Evolutionary conservation across 169 alveolate species (phyloP), one percentile per base, ranked within the genome.

Genomic region (Miamiensis avidus): DNA sequence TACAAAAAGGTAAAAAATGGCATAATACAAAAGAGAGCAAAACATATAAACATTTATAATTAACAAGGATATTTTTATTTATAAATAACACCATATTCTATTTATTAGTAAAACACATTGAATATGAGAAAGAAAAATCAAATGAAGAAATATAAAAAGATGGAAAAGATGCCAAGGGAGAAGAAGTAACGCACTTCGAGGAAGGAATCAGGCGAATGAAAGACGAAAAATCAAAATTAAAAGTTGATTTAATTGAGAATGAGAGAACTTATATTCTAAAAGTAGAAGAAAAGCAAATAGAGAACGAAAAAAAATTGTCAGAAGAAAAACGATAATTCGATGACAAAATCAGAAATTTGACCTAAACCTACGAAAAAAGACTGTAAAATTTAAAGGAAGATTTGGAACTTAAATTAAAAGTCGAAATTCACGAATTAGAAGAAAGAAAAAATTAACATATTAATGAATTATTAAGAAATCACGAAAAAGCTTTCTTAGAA

Each of bases 401-500:
- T 31, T 89, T 95, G 49, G 97, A 95, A 84, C 82, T 96, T 20
- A 90, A 95, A 79, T 82, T 92, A 11, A 92, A 93, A 89, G 99
- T 97, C 20, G 98, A 96, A 85, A 93, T 96, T 75, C 99, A 96
- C 86, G 99, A 97, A 89, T 92, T 97, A 75, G 99, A 97, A 89
- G 99, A 97, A 93, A 88, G 98, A 82, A 97, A 97, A 82, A 96
- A 95, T 84, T 91, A 90, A 76, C 98, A 94, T 91, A 91, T 91
- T 27, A 93, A 94, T 86, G 95, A 94, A 64, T 87, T 96, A 16
- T 93, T 93, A 94, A 92, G 87, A 76, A 93, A 94, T 34, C 97
- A 95, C 81, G 96, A 95, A 82, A 93, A 91, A 79, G 97, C 97
- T 31, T 95, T 96, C 83, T 93, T 92, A 76, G 96, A 96, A 83